Evolutionary conservation across 805 yeast genomes (phyloP), one percentile per base, ranked within the genome.

Genomic region (Candida patagonica): DNA sequence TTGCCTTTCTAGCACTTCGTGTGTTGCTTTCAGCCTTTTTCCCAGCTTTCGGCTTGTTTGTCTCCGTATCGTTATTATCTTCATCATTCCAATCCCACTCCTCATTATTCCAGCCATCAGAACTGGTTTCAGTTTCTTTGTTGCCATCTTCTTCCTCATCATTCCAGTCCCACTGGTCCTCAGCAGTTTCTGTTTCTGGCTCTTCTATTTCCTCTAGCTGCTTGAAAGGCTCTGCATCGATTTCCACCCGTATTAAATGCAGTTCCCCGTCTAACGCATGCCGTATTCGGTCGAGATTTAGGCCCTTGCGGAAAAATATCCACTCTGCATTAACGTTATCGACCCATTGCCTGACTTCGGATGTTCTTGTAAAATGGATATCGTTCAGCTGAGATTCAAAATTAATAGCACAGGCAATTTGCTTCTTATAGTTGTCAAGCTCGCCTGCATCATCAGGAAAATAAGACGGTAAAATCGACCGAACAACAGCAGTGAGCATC

Each of bases 61-160:
- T 7, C 17, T 19, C 30, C 15, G 5, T 31, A 8, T 22, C 13
- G 6, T 22, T 26, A 29, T 12, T 45, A 4, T 36, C 42, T 13
- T 50, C 51, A n/a, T 50, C 54, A 16, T 48, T 52, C 54, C 53
- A 48, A 5, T 49, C 53, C 52, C 53, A 48, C 19, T 43, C 48
- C 4, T 48, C 54, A 8, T 33, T 40, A 12, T 38, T 39, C 12
- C 33, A 37, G 17, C 34, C 41, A 12, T 33, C 38, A 8, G 36
- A 20, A 21, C 22, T 23, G 10, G 20, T 35, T 2, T 31, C 37
- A 9, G 25, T 35, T 22, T 27, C 40, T 19, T n/a, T 16, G 15
- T 37, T 25, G 6, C 30, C 42, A 3, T 36, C 38, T n/a, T 40
- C 48, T 1, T 35, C 37, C 3, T 42, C 47, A 4, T 41, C 34